These are phyloP conservation scores for Mycosphaerelloides madeirae DNA, from an alignment of 2,329 filamentous ascomycete species.

Conservation along the genomic window DNA sequence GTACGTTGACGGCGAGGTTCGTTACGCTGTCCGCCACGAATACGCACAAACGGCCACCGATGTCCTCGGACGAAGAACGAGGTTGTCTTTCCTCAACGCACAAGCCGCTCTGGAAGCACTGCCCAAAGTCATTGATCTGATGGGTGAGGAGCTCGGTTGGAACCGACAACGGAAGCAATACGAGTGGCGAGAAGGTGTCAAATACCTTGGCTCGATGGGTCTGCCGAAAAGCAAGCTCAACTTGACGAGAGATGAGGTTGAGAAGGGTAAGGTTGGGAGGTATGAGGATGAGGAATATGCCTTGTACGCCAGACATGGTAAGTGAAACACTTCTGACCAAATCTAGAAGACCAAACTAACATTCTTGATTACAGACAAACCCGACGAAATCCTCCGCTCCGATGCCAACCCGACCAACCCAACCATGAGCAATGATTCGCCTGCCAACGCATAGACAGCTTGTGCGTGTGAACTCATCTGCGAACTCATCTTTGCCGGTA, in stretches of 20 bases:
- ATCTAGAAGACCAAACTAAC: background rate
- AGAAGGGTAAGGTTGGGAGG: conserved; percentile 50
- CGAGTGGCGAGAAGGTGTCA: conserved; percentile 71
- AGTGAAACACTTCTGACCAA: conserved; percentile 18
- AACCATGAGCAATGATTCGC: conserved; percentile 14
- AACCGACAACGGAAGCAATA: conserved; percentile 63
- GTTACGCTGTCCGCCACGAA: conserved; percentile 82
- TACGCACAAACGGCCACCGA: conserved; percentile 89
- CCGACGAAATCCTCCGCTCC: conserved; percentile 16
- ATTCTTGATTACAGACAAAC: conserved; percentile 15
- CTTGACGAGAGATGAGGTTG: conserved; percentile 55
- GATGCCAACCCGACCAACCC: conserved; percentile 16
- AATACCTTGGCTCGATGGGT: conserved; percentile 59
- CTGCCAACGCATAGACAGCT: conserved; percentile 18
- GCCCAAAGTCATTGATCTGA: conserved; percentile 80
- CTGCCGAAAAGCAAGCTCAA: conserved; percentile 53
- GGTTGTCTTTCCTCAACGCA: conserved; percentile 85
- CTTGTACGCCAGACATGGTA: conserved; percentile 48
- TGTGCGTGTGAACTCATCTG: no score
- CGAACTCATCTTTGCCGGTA: no score
- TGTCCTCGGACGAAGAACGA: conserved; percentile 76
- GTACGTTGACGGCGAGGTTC: conserved; percentile 86
- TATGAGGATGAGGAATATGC: conserved; percentile 47
- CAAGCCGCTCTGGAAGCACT: conserved; percentile 84
- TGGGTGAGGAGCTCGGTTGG: conserved; percentile 81